These are phyloP conservation scores for Anthoceros angustus DNA, from an alignment of 225 moss, liverwort and hornwort genomes.

Conservation along the genomic window DNA sequence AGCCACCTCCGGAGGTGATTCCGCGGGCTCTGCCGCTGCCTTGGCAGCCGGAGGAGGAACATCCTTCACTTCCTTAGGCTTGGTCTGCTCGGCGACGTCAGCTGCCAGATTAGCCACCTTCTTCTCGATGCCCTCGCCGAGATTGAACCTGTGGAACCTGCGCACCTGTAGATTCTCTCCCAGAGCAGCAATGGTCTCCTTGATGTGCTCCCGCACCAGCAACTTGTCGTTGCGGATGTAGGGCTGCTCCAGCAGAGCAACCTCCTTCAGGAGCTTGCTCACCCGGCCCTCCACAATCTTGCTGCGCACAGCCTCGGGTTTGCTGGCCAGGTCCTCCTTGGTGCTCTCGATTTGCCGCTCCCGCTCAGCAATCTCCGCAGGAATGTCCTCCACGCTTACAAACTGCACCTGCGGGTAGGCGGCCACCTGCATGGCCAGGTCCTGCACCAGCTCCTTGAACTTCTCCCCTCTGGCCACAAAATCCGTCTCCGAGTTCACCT, in stretches of 20 bases:
- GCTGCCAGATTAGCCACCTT: constrained; percentile 44
- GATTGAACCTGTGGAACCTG: constrained; percentile 68
- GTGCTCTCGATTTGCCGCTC: constrained; percentile 61
- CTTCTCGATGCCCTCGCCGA: constrained; percentile 67
- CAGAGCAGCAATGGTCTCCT: constrained; percentile 47
- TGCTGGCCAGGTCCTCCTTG: constrained; percentile 64
- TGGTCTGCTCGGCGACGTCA: constrained; percentile 49
- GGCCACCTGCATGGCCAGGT: constrained; percentile 78
- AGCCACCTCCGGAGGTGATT: constrained; percentile 16
- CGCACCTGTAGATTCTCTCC: constrained; percentile 89
- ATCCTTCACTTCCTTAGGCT: background rate
- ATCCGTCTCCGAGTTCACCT: constrained; percentile 92
- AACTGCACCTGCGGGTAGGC: constrained; percentile 85
- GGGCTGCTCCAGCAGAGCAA: constrained; percentile 69
- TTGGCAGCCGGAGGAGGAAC: constrained; percentile 13
- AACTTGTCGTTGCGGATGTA: constrained; percentile 62
- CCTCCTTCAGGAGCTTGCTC: constrained; percentile 52
- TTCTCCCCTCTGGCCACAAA: constrained; percentile 68
- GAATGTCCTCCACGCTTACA: constrained; percentile 57
- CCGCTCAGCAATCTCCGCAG: constrained; percentile 39
- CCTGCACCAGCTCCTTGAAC: constrained; percentile 69
- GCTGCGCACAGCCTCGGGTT: constrained; percentile 56
- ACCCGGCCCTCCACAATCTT: constrained; percentile 81
- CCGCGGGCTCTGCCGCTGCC: constrained; percentile 20
- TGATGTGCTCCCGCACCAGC: constrained; percentile 63